Conservation (phyloP, 202 grass and related monocot genomes). For the Digitaria exilis region DNA sequence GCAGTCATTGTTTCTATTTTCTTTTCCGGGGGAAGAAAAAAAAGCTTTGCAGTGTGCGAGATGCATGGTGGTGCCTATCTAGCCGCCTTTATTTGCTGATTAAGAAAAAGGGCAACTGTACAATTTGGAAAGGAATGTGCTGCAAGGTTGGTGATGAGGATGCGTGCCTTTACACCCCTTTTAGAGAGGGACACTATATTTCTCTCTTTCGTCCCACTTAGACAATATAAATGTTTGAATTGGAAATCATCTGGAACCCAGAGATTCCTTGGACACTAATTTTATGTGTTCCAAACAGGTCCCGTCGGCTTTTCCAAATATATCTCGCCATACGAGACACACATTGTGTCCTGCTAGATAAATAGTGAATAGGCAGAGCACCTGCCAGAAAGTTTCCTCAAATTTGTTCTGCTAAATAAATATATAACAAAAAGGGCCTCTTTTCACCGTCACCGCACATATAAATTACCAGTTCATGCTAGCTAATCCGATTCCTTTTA, state of each 20-base stretch:
- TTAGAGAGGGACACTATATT: neutral
- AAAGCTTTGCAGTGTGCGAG: slow-evolving; percentile 10
- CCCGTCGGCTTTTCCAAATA: neutral
- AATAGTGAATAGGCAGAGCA: too few species aligned
- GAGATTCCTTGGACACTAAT: neutral
- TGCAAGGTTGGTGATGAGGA: neutral
- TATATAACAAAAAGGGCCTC: neutral
- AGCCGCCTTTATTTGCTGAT: neutral
- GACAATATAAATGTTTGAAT: neutral
- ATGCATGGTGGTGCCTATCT: slow-evolving; percentile 7
- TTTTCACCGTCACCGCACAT: neutral
- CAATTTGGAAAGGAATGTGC: slow-evolving; percentile 25
- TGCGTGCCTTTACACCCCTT: neutral
- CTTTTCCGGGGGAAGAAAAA: neutral
- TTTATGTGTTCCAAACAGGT: neutral
- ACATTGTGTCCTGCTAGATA: too few species aligned
- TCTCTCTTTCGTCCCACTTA: neutral
- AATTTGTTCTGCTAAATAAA: neutral
- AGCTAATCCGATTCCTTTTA: slow-evolving; percentile 1
- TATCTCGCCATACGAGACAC: too few species aligned
- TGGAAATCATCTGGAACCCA: neutral
- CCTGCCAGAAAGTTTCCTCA: too few species aligned
- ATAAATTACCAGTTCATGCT: neutral
- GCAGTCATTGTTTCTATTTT: neutral
- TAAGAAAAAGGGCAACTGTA: slow-evolving; percentile 31